Conservation (phyloP, 2,329 filamentous ascomycete species). For the Leptographium wingfieldii region DNA sequence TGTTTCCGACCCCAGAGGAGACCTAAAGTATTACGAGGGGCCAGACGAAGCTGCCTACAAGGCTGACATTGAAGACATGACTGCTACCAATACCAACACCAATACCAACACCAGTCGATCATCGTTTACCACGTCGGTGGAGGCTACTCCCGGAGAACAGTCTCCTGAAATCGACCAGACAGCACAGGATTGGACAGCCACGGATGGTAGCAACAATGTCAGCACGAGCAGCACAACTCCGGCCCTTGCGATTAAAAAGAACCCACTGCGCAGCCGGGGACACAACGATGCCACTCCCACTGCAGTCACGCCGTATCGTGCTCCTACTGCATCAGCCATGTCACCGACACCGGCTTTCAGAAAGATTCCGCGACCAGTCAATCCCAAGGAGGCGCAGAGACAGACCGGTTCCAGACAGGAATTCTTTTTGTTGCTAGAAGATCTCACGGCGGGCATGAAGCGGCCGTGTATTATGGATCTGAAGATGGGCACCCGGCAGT, state of each 20-base stretch:
- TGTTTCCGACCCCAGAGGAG: conserved; percentile 57
- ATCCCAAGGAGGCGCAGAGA: conserved; percentile 64
- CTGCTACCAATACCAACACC: conserved; percentile 4
- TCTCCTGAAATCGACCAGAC: background rate
- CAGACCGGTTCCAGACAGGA: conserved; percentile 59
- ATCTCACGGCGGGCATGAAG: conserved; percentile 93
- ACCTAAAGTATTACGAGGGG: conserved; percentile 82
- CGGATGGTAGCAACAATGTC: background rate
- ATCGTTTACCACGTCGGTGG: conserved; percentile 4
- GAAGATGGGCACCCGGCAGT: conserved; percentile 97
- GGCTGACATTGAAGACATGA: conserved; percentile 44
- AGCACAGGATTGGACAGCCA: background rate
- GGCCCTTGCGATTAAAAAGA: conserved; percentile 8
- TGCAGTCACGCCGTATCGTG: background rate
- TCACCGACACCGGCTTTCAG: conserved; percentile 18
- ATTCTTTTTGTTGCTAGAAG: conserved; percentile 86
- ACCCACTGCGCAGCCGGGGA: conserved; percentile 2
- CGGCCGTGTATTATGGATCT: conserved; percentile 92
- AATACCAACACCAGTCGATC: conserved; percentile 11
- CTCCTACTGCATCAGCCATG: conserved; percentile 1
- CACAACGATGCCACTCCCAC: background rate
- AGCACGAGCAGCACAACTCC: conserved; percentile 10
- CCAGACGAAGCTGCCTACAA: conserved; percentile 74
- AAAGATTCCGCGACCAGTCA: conserved; percentile 48
- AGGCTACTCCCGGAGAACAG: background rate